These are phyloP conservation scores for Agastache rugosa DNA, from an alignment of 257 asterid species.

Conservation along the genomic window DNA sequence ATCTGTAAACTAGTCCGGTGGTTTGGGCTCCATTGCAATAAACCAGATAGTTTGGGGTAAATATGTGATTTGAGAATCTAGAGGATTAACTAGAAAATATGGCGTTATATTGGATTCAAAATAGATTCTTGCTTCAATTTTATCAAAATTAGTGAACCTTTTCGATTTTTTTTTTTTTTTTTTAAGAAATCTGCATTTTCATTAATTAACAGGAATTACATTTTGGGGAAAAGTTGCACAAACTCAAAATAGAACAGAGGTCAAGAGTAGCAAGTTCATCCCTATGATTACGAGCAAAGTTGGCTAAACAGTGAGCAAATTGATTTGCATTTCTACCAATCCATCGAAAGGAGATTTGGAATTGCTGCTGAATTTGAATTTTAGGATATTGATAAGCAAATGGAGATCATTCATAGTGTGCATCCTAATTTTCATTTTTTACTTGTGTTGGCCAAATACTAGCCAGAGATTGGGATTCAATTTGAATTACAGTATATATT, in stretches of 20 bases:
- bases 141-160: not conserved
- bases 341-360: too few species aligned
- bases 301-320: too few species aligned
- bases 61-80: not conserved
- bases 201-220: too few species aligned
- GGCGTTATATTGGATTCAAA: not conserved
- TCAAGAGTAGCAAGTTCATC: too few species aligned
- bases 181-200: too few species aligned
- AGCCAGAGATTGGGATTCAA: not conserved
- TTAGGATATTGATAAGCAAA: not conserved
- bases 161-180: too few species aligned
- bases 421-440: not conserved
- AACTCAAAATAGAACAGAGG: too few species aligned
- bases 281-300: too few species aligned
- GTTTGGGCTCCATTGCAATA: not conserved
- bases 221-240: too few species aligned
- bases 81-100: not conserved
- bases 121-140: not conserved
- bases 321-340: too few species aligned
- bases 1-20: conserved; percentile 27
- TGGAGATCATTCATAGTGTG: not conserved
- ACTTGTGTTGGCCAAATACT: not conserved
- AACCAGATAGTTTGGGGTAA: conserved; percentile 3
- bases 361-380: not conserved
- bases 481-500: not conserved